Conservation (phyloP, 768 basidiomycete species). For the Lactarius pseudohatsudake region DNA sequence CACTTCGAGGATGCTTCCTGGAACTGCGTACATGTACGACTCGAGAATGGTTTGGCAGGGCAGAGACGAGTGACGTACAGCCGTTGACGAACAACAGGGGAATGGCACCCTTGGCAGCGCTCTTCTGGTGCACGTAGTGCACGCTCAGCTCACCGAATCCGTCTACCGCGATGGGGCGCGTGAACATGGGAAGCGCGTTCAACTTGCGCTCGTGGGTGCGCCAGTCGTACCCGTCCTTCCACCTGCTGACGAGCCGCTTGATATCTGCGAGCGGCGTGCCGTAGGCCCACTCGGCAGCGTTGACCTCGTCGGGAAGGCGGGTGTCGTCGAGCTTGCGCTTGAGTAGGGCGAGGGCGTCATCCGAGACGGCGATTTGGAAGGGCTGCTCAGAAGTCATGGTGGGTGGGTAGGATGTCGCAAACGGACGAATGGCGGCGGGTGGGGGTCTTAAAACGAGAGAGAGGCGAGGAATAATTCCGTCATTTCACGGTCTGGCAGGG, state of each 20-base stretch:
- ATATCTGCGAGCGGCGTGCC: too few relatives aligned
- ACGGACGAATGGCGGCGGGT: not conserved
- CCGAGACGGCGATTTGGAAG: not conserved
- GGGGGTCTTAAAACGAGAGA: not conserved
- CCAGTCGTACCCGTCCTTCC: constrained; percentile 36
- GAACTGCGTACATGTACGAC: constrained; percentile 27
- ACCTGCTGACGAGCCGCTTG: not conserved
- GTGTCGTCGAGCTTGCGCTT: not conserved
- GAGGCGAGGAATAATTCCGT: not conserved
- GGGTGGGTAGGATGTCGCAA: too few relatives aligned
- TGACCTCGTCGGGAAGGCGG: too few relatives aligned
- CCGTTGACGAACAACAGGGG: constrained; percentile 35
- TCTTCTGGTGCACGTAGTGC: constrained; percentile 38
- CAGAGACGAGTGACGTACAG: constrained; percentile 27
- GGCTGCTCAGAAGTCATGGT: too few relatives aligned
- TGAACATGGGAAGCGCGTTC: too few relatives aligned
- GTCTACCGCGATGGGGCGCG: not conserved
- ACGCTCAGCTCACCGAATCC: constrained; percentile 27
- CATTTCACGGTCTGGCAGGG: not conserved
- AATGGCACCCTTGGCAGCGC: constrained; percentile 30
- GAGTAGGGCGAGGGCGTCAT: not conserved
- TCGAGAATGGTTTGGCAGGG: constrained; percentile 7
- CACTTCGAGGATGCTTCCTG: constrained; percentile 34
- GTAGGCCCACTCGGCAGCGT: too few relatives aligned
- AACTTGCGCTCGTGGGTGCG: constrained; percentile 24